phyloP scores from a whole-genome alignment of 1,139 yeast species.

The Petasospora fabianii region DNA sequence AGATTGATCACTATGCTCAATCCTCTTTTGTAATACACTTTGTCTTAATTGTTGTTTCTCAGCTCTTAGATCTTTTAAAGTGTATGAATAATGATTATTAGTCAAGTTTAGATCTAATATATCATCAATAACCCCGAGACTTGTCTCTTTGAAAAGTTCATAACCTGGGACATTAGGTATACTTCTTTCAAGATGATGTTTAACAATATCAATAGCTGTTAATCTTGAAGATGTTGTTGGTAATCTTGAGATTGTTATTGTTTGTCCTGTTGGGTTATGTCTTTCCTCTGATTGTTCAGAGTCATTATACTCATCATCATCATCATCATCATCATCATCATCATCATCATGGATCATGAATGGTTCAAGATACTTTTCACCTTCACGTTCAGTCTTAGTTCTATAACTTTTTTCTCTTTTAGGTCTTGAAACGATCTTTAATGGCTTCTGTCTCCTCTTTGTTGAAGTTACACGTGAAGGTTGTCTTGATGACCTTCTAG shows the following conservation, averaged over 20 bases:
- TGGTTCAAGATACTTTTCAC: too few relatives aligned
- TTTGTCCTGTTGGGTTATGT: too few relatives aligned
- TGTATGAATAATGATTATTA: slow-evolving; percentile 39
- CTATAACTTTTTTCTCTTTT: too few relatives aligned
- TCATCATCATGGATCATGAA: too few relatives aligned
- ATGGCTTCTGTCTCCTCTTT: too few relatives aligned
- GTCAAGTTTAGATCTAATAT: slow-evolving; percentile 34
- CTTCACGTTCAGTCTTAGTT: too few relatives aligned
- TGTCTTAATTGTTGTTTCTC: slow-evolving; percentile 40
- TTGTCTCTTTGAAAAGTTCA: slow-evolving; percentile 7
- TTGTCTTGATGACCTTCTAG: too few relatives aligned
- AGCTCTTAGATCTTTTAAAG: slow-evolving; percentile 37
- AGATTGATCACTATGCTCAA: slow-evolving; percentile 35
- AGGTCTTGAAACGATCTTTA: too few relatives aligned
- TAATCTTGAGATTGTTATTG: slow-evolving; percentile 17
- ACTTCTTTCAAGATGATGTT: slow-evolving; percentile 30
- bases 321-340: slow-evolving; percentile 6
- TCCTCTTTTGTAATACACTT: slow-evolving; percentile 38
- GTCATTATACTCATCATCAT: too few relatives aligned
- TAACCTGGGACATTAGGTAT: slow-evolving; percentile 12
- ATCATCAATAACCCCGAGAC: slow-evolving; percentile 16
- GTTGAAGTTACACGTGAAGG: too few relatives aligned
- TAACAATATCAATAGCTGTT: slow-evolving; percentile 32
- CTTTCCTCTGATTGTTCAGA: too few relatives aligned
- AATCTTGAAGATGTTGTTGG: slow-evolving; percentile 28